Evolutionary conservation across 2,329 filamentous ascomycete genomes (phyloP), one percentile per base, ranked within the genome.

Genomic region (Emericellopsis cladophorae): DNA sequence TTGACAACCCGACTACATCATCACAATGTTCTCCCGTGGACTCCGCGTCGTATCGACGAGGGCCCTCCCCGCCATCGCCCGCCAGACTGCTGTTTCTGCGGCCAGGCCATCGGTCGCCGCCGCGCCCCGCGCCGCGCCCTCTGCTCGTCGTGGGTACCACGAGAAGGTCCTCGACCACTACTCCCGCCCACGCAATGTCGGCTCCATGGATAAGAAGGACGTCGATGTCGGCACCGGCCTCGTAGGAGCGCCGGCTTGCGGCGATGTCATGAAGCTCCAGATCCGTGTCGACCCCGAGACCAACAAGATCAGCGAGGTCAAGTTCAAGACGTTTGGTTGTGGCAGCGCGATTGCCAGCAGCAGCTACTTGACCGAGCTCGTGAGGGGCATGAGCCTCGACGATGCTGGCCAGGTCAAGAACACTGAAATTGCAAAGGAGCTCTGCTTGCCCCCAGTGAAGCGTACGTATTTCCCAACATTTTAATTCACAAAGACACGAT

Each of bases 301-400:
- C 54, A 85, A 92, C 61, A 90, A 80, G 51, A 95, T 95, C 59
- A 81, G 80, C 53, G 90, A 95, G 53, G 89, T 94, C 59, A 92
- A 93, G 66, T 95, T 95, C 77, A 95, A 95, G 79, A 95, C 89
- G 0, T 95, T 95, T 58, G 89, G 89, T 40, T 95, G 89, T 60
- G 89, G 89, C 42, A 88, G 81, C 24, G 92, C 92, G 49, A 98
- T 98, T 63, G 92, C 92, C 35, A 90, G 84, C 48, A 93, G 84
- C 44, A 92, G 84, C 57, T 98, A 98, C 60, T 66, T 98, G 54
- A 98, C 92, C 2, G 88, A 95, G 65, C 70, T 98, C 45, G 89
- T 98, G 47, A 78, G 87, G 48, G 92, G 92, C 45, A 98, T 96
- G 90, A 94, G 63, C 51, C 48, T 98, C 49, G 92, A 98, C 53